Base-by-base conservation (phyloP, 2,329 filamentous ascomycete genomes). In the Trichoderma endophyticum region DNA sequence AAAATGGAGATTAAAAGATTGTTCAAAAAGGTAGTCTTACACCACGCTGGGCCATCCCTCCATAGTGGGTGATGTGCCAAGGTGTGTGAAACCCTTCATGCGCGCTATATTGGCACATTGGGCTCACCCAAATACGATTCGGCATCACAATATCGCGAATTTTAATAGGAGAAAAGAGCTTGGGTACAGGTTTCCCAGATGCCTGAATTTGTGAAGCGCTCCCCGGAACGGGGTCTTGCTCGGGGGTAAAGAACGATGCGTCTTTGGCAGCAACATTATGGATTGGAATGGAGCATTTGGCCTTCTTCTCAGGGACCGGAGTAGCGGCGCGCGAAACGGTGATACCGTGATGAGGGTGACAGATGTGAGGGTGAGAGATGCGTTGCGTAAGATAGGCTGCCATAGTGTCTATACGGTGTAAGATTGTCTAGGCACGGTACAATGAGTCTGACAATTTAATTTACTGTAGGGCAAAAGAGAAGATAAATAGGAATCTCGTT, bases 31-130 rank as follows among this genome's bases (percentile, higher is more conserved):
- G 12, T 4, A 26, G 14, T 36, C 66, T 61, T 61, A 69, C 66
- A 0, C 92, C 92, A 4, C 91, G 88, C 76, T 89, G 86, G 30
- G 91, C 84, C 72, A 94, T 93, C 28, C 90, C 91, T 9, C 92
- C 92, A n/a, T 93, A 82, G 75, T 94, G 92, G 3, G 91, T 88
- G 60, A 91, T 78, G 78, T 94, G 92, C 90, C 91, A 94, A 74
- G 87, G 81, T 0, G 89, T 92, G 73, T 87, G 85, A 77, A 92
- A 89, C 15, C 92, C 82, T 26, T 83, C 77, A 11, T 80, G 71
- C 11, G 82, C 80, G 6, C 80, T 82, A 76, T 84, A 85, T 71
- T 86, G 84, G 72, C 84, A 86, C 63, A 86, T 79, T 0, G 85
- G 84, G 7, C 82, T 80, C 34, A 84, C 74, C 56, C 83, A 80